A percentile compares a stretch with the other conserved stretches of the same genome.
Conservation (phyloP, 805 yeast species). For the Candida schatavii region DNA sequence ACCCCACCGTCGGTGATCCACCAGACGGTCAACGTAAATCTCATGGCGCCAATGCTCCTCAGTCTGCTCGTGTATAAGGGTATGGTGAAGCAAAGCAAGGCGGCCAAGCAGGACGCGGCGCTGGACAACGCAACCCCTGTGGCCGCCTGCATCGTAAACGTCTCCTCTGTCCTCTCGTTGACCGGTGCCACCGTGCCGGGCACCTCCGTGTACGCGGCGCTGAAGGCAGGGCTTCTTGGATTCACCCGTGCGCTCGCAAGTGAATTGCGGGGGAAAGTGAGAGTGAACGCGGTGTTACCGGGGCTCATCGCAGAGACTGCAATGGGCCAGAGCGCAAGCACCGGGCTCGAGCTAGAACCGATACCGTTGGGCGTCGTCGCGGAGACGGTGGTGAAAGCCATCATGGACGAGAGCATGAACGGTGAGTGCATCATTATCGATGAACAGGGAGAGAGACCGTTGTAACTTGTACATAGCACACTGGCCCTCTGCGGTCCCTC, state of each 20-base stretch:
- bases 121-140: constrained; percentile 16
- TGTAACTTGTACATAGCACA: neutral
- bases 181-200: constrained; percentile 45
- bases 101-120: neutral
- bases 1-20: constrained; percentile 42
- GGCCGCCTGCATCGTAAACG: constrained; percentile 48
- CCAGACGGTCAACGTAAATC: constrained; percentile 50
- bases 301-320: constrained; percentile 66
- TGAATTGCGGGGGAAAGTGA: constrained; percentile 55
- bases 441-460: neutral
- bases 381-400: constrained; percentile 17
- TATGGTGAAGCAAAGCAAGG: constrained; percentile 34
- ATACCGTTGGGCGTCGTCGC: constrained; percentile 29
- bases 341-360: constrained; percentile 16
- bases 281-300: constrained; percentile 67
- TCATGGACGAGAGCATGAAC: constrained; percentile 22
- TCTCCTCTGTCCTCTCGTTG: constrained; percentile 62
- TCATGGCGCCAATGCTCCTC: constrained; percentile 59
- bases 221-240: constrained; percentile 68
- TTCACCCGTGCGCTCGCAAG: constrained; percentile 57
- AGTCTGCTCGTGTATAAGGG: constrained; percentile 50
- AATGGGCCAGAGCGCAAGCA: constrained; percentile 47
- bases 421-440: constrained; percentile 28
- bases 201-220: constrained; percentile 62
- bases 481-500: too few relatives aligned